phyloP scores from a whole-genome alignment of 805 yeast genomes.

The Tetrapisispora iriomotensis region DNA sequence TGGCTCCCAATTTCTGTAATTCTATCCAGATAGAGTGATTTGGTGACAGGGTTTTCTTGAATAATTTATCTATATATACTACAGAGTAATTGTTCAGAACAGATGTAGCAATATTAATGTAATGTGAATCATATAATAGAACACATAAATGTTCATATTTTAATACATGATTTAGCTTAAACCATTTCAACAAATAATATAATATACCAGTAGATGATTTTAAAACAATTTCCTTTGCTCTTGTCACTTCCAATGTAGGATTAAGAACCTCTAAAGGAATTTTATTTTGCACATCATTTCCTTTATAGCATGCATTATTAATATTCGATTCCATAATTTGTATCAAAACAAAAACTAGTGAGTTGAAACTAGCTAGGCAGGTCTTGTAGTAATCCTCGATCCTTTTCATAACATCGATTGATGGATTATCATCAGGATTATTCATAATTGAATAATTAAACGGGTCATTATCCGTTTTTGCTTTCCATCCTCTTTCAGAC shows the following conservation, averaged over 20 bases:
- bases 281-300: constrained; percentile 7
- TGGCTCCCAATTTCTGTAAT: constrained; percentile 15
- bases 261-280: constrained; percentile 6
- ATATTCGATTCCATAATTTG: constrained; percentile 52
- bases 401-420: constrained; percentile 33
- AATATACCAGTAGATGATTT: constrained; percentile 51
- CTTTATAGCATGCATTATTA: constrained; percentile 18
- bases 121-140: constrained; percentile 65
- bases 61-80: constrained; percentile 25
- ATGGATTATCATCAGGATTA: constrained; percentile 18
- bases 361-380: constrained; percentile 46
- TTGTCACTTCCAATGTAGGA: constrained; percentile 40
- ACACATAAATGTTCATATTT: constrained; percentile 69
- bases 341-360: constrained; percentile 53
- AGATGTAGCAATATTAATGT: constrained; percentile 21
- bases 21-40: constrained; percentile 23
- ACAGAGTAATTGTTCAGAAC: constrained; percentile 22
- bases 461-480: constrained; percentile 15
- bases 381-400: constrained; percentile 52
- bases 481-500: constrained; percentile 58
- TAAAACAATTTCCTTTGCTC: constrained; percentile 53
- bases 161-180: constrained; percentile 63
- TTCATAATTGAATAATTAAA: constrained; percentile 22
- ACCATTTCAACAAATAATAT: constrained; percentile 57
- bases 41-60: constrained; percentile 16